Evolutionary conservation across 768 basidiomycete species (phyloP), one percentile per base, ranked within the genome.

Genomic region (Candolleomyces efflorescens): DNA sequence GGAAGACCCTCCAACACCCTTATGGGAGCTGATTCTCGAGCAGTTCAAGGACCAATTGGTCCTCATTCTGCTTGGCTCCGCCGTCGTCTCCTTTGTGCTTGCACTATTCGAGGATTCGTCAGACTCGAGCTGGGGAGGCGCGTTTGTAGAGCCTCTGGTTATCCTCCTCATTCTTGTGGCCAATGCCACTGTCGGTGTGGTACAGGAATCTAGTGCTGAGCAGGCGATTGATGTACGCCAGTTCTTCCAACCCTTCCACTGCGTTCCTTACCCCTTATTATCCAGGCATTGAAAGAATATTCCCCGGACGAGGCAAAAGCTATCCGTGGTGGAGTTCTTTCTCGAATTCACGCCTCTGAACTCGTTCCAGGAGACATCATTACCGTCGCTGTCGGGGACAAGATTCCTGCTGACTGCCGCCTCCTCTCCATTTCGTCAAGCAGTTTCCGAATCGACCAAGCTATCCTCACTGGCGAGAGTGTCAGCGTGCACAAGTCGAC

Each of bases 11-110:
- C 75, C 92, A 3, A 97, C 96, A 3, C 92, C 95, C 3, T 68
- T 98, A 32, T 94, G 94, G 92, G 82, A 92, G 68, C 85, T 98
- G 59, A 89, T 99, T 59, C 81, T 99, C n/a, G 94, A 97, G 64
- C 96, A 99, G 74, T 99, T 99, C 81, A 90, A 98, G 78, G 96
- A 99, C 75, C 94, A 97, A 72, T 84, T 99, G 26, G 96, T 99
- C 43, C 87, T 99, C 61, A 98, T 99, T 68, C 83, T 99, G 36
- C 87, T 99, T 47, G 94, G 82, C 2, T 97, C 94, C 1, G 96
- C 96, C 12, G 86, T 91, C 46, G 81, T 98, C 63, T 98, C 96
- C 10, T 95, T 99, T 72, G 78, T 95, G 13, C 79, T 99, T 41
- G 96, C 96, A 7, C 71, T 96, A 32, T 77, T 98, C 56, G 96